These are phyloP conservation scores for Peterozyma xylosa DNA, from an alignment of 805 yeast genomes.

Conservation along the genomic window DNA sequence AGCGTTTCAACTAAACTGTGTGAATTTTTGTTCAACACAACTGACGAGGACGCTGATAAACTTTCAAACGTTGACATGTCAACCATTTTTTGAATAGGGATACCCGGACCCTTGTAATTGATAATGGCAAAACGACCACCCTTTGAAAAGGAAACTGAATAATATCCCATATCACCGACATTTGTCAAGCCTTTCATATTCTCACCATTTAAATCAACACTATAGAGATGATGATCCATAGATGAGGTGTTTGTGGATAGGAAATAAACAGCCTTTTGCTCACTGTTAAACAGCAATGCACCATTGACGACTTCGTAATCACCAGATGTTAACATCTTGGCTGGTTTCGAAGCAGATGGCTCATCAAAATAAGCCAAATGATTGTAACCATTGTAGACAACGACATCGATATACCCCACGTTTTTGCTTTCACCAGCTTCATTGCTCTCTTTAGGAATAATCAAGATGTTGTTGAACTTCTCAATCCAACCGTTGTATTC, in stretches of 20 bases:
- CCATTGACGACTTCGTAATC: conserved; percentile 46
- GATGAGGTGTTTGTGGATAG: conserved; percentile 47
- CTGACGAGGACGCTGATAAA: background rate
- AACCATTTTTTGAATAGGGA: conserved; percentile 38
- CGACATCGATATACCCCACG: conserved; percentile 58
- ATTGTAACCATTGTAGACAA: conserved; percentile 46
- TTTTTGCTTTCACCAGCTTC: conserved; percentile 17
- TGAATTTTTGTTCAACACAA: conserved; percentile 3
- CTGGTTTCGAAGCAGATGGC: conserved; percentile 30
- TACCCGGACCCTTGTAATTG: conserved; percentile 37
- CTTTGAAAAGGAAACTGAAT: conserved; percentile 44
- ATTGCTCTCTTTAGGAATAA: conserved; percentile 21
- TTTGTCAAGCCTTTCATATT: conserved; percentile 19
- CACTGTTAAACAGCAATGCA: conserved; percentile 39
- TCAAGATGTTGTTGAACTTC: conserved; percentile 30
- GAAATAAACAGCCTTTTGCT: conserved; percentile 43
- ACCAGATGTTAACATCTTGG: conserved; percentile 33
- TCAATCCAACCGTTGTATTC: conserved; percentile 54
- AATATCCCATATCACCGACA: conserved; percentile 33
- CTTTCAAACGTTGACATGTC: conserved; percentile 11
- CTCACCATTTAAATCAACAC: conserved; percentile 29
- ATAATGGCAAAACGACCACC: conserved; percentile 47
- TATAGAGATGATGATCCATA: conserved; percentile 53
- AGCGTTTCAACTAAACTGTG: background rate
- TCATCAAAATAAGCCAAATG: conserved; percentile 58